Base-by-base conservation (phyloP, 768 basidiomycete species). In the Rhizopogon vesiculosus region DNA sequence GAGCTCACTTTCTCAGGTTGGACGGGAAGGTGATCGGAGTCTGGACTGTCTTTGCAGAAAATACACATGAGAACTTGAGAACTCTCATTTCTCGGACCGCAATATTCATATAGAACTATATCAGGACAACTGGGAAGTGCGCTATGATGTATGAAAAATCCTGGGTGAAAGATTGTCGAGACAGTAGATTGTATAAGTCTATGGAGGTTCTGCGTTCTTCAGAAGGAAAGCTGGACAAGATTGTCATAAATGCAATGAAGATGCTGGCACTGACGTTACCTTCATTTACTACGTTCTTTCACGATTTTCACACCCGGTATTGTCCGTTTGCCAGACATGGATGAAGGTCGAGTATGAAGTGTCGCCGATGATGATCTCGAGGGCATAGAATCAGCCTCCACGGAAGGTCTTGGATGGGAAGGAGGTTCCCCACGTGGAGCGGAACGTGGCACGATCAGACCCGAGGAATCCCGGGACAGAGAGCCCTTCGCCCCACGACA, bases 231-330 rank as follows among this genome's bases (percentile, higher is more conserved):
- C 12, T 35, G 19, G 33, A 3, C 44, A 53, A 22, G 19, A 48
- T 49, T 29, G 15, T 25, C 49, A 22, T 54, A 31, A 54, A 25
- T 45, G 19, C 12, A 12, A 51, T 51, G 31, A 7, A 51, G 19
- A 12, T 51, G 12, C 31, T 33, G 52, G 33, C 33, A 13, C 13
- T 8, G 35, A 19, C 3, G 13, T 28, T 53, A 43, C 61, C 61
- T 50, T 61, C 61, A 56, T 59, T 59, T 44, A 59, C n/a, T 6
- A 53, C 53, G 15, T 56, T 51, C 60, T 42, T 66, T 69, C 53
- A 66, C 44, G 51, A 69, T 71, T 68, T 66, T 69, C 15, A 69
- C 68, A 40, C 68, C 69, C 40, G 69, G 68, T 62, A 69, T 62
- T 59, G 59, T 61, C 57, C 63, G 67, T 51, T 33, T 49, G 38